phyloP scores from a whole-genome alignment of 345 rosid species.

The Camelina hispida region DNA sequence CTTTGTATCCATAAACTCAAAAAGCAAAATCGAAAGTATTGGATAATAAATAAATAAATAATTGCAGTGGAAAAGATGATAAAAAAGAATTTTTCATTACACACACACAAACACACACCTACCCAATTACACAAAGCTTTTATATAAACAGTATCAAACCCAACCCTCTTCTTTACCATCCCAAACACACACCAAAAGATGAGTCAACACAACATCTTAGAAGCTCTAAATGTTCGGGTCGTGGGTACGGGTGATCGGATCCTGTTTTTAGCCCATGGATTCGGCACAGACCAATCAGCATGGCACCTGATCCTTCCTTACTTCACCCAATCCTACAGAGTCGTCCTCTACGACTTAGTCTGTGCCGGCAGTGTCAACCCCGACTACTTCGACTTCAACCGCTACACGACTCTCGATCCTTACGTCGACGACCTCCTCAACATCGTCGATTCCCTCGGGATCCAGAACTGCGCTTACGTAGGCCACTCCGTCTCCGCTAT shows the following conservation, averaged over 20 bases:
- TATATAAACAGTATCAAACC: slow-evolving; percentile 36
- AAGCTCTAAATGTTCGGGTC: slow-evolving; percentile 75
- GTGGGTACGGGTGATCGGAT: slow-evolving; percentile 68
- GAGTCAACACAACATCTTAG: slow-evolving; percentile 57
- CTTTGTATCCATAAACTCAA: slow-evolving; percentile 7
- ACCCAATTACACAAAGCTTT: slow-evolving; percentile 16
- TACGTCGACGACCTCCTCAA: slow-evolving; percentile 78
- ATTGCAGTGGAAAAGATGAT: slow-evolving; percentile 1
- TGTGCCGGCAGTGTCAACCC: slow-evolving; percentile 94
- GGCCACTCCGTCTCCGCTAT: slow-evolving; percentile 95
- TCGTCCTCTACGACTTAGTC: slow-evolving; percentile 78
- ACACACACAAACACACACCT: slow-evolving; percentile 13
- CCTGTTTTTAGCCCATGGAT: slow-evolving; percentile 77
- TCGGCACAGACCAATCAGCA: slow-evolving; percentile 87
- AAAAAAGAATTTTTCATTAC: slow-evolving; percentile 1
- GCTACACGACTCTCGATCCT: slow-evolving; percentile 73
- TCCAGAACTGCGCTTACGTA: slow-evolving; percentile 64
- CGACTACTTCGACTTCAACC: slow-evolving; percentile 62
- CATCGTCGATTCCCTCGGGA: slow-evolving; percentile 71
- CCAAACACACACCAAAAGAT: slow-evolving; percentile 26
- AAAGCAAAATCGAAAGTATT: slow-evolving; percentile 20
- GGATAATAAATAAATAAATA: neutral
- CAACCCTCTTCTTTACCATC: neutral
- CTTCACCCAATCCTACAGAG: slow-evolving; percentile 53
- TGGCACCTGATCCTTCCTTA: slow-evolving; percentile 85